These are phyloP conservation scores for Metarhizium brunneum DNA, from an alignment of 2,329 filamentous ascomycete genomes.

Conservation along the genomic window DNA sequence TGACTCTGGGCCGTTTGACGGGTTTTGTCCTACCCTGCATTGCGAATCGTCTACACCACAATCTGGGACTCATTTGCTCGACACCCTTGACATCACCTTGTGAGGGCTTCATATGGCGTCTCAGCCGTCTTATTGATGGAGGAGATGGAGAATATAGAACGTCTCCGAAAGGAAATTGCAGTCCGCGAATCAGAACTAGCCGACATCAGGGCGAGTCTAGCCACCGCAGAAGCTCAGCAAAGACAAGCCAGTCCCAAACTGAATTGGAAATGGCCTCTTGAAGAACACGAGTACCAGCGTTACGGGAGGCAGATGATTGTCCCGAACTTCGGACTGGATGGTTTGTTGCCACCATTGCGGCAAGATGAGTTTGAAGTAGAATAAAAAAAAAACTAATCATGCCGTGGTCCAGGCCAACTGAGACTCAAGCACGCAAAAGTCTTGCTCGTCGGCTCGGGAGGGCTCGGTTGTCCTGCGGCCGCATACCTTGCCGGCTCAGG, in stretches of 20 bases:
- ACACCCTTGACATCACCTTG: neutral
- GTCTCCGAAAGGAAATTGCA: conserved; percentile 37
- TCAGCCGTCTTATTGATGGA: neutral
- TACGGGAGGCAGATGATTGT: conserved; percentile 91
- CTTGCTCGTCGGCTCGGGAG: conserved; percentile 78
- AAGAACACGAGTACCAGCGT: conserved; percentile 65
- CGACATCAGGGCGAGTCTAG: conserved; percentile 35
- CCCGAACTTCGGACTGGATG: conserved; percentile 67
- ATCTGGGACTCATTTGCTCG: neutral
- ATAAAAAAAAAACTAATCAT: neutral
- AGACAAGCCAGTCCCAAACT: neutral
- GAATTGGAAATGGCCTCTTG: conserved; percentile 56
- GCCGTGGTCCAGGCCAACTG: conserved; percentile 54
- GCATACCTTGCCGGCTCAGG: conserved; percentile 89
- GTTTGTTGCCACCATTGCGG: conserved; percentile 29
- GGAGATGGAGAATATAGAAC: conserved; percentile 29
- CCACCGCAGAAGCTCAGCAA: conserved; percentile 25
- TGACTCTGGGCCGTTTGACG: neutral
- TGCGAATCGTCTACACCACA: neutral
- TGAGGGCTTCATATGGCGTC: neutral
- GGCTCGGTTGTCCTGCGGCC: conserved; percentile 83
- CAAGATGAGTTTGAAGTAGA: neutral
- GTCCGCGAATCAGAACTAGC: conserved; percentile 38
- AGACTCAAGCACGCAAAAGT: conserved; percentile 60
- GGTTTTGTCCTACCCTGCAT: neutral